Evolutionary conservation across 1,284 basidiomycete genomes (phyloP).

Genomic region (Papiliotrema nemorosa): DNA sequence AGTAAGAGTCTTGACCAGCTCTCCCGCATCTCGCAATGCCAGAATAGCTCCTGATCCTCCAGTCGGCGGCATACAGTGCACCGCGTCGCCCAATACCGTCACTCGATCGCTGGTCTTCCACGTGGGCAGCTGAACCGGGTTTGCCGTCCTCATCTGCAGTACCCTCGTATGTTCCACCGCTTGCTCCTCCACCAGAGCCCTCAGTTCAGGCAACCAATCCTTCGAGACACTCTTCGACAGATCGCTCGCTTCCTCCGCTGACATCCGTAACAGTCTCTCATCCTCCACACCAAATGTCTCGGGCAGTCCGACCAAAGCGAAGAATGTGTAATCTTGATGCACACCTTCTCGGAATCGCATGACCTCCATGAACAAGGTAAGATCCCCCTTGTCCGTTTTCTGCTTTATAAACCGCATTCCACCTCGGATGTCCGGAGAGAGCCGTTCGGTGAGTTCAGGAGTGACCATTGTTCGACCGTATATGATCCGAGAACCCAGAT

Average conservation of each 20-base stretch:
- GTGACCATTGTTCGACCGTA: slow-evolving; percentile 18
- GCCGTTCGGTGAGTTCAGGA: not conserved
- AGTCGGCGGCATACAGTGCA: slow-evolving; percentile 21
- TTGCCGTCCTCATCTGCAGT: slow-evolving; percentile 13
- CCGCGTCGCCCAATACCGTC: slow-evolving; percentile 20
- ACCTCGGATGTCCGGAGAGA: slow-evolving; percentile 2
- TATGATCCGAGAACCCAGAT: slow-evolving; percentile 14
- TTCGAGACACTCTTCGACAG: slow-evolving; percentile 1
- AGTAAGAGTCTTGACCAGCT: too few species aligned
- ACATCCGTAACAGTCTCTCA: not conserved
- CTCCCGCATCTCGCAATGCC: slow-evolving; percentile 14
- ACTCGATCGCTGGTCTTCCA: slow-evolving; percentile 13
- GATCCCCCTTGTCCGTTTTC: not conserved
- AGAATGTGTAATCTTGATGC: slow-evolving; percentile 12
- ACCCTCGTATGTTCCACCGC: slow-evolving; percentile 9
- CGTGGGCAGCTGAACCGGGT: not conserved
- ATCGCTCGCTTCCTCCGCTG: not conserved
- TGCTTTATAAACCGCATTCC: slow-evolving; percentile 9
- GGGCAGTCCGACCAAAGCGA: slow-evolving; percentile 3
- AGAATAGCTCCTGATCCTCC: slow-evolving; percentile 19
- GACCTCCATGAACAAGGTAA: slow-evolving; percentile 8
- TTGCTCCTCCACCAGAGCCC: slow-evolving; percentile 8
- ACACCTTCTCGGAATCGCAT: slow-evolving; percentile 13
- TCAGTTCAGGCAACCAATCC: slow-evolving; percentile 8
- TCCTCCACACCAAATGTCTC: not conserved